phyloP scores from a whole-genome alignment of 2,329 filamentous ascomycete species.

The Diaporthe sp. region DNA sequence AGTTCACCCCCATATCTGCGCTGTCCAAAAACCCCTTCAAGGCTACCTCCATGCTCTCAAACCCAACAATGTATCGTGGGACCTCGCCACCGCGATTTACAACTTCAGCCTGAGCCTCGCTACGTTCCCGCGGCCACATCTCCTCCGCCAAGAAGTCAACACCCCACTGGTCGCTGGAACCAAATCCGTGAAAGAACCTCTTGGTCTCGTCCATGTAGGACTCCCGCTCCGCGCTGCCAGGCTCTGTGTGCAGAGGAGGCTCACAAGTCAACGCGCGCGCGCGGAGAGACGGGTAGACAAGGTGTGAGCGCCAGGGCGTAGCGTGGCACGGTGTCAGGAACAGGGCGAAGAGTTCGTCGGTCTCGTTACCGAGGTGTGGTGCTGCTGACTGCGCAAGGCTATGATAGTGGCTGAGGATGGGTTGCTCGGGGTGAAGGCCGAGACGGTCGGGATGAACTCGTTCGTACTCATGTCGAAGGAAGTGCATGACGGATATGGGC shows the following conservation, averaged over 20 bases:
- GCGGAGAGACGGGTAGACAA: conserved; percentile 80
- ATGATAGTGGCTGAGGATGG: conserved; percentile 37
- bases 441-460: conserved; percentile 62
- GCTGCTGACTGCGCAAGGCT: conserved; percentile 46
- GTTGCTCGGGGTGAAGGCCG: conserved; percentile 46
- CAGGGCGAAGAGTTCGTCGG: conserved; percentile 72
- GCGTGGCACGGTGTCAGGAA: conserved; percentile 98
- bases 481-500: conserved; percentile 79
- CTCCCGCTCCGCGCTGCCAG: conserved; percentile 72
- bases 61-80: conserved; percentile 73
- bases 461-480: conserved; percentile 82
- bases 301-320: conserved; percentile 92
- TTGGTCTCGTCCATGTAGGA: conserved; percentile 91
- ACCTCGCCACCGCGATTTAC: conserved; percentile 46
- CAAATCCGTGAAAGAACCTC: conserved; percentile 81
- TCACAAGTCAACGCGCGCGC: conserved; percentile 93
- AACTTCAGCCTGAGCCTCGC: background rate
- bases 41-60: conserved; percentile 68
- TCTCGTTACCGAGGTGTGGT: conserved; percentile 46
- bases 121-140: conserved; percentile 58
- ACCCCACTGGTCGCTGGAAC: conserved; percentile 45
- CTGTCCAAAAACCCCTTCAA: conserved; percentile 61
- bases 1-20: conserved; percentile 56
- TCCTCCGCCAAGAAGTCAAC: conserved; percentile 67
- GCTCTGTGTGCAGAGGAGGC: conserved; percentile 79